Evolutionary conservation across 1,284 basidiomycete species (phyloP), one percentile per base, ranked within the genome.

Genomic region (Sanguinoderma infundibulare): DNA sequence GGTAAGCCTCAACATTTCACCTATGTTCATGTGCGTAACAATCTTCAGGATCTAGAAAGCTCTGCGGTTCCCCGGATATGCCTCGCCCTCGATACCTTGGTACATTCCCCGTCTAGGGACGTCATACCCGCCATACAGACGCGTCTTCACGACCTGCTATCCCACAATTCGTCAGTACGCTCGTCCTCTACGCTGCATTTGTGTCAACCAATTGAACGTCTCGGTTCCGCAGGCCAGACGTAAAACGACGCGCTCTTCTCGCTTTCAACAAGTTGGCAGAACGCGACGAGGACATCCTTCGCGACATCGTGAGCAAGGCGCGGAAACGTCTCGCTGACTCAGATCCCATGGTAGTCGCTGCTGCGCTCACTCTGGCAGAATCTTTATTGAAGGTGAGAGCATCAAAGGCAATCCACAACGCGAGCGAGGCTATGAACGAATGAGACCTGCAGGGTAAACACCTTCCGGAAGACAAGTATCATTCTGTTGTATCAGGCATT

Each of bases 121-220:
- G 80, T 89, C 42, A 81, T 91, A 56, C 90, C 91, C 14, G 91
- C 91, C 2, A 80, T 93, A 9, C 86, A 89, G 69, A 74, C 80
- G n/a, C 86, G 85, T 54, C 74, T 94, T 9, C 78, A 83, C 44
- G 80, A 85, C 59, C 77, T 92, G 20, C 76, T 92, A 20, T 84
- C 83, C 42, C 87, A 92, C 70, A 81, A 82, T 69, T 88, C 87
- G 91, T 93, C 81, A 87, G 90, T 49, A 28, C 42, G 14, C 4
- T 38, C 53, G n/a, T 7, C 44, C 24, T 26, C 26, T 24, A 17
- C 42, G 7, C 20, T 84, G 78, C 72, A 60, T 42, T 62, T 46
- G 42, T 44, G 10, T 47, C 42, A 60, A 32, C 15, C 7, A 32
- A n/a, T 60, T 51, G 24, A 57, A 14, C 28, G 22, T 2, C 59